Evolutionary conservation across 164 flowering plant species (phyloP), one percentile per base, ranked within the genome.

Genomic region (Macadamia tetraphylla): DNA sequence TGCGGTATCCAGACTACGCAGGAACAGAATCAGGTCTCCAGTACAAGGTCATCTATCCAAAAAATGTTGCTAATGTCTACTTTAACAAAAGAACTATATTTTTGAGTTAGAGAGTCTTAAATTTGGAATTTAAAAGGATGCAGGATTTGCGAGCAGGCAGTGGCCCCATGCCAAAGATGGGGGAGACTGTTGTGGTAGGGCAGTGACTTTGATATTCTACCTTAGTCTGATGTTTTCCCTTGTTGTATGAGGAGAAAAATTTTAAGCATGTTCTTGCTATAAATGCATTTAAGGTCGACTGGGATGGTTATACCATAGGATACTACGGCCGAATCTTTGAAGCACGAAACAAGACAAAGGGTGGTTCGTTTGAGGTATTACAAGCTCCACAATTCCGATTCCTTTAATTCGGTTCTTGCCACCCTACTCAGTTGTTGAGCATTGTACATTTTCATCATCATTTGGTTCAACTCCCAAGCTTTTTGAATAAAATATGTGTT

Each of bases 271-370:
- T 58, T 67, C 69, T 73, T 40, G 67, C 40, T 60, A 9, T 70
- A 43, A 64, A 52, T 67, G 56, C 61, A 14, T 65, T 31, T 53
- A 42, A 93, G 97, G 89, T 94, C 65, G 97, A 94, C 65, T 94
- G 98, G 98, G 98, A 87, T 84, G 97, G 98, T 56, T 94, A 86
- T 82, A 94, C 98, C 57, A 89, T 94, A 66, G 98, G 98, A 42
- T 94, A 94, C 76, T 90, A 89, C 78, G 98, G 98, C 58, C 94
- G 97, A 61, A 91, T 94, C 69, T 94, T 94, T 86, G 98, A 89
- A 86, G 98, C 98, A 79, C 90, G 98, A 64, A 94, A 94, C 81
- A 94, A 91, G 80, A 90, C 97, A 64, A 94, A 94, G 76, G 98
- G 97, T 57, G 96, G 98, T 73, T 88, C 98, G 3, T 94, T 91